Evolutionary conservation across 371 early-diverging fungal genomes (phyloP).

Genomic region (Nematocida major): DNA sequence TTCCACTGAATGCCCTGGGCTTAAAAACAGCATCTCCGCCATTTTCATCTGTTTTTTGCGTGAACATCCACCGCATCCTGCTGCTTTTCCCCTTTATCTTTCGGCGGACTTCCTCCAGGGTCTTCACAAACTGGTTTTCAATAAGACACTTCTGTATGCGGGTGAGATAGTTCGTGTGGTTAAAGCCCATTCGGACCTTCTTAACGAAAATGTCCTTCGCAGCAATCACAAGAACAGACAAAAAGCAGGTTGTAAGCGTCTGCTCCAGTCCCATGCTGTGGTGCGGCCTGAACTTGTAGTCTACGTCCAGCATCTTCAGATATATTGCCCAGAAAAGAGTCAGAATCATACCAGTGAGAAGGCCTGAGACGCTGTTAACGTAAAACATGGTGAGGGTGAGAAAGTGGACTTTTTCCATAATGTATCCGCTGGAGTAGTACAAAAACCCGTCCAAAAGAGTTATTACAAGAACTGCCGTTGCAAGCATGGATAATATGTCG

Average conservation of each 20-base stretch:
- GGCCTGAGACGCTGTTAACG: constrained; percentile 23
- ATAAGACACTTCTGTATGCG: constrained; percentile 56
- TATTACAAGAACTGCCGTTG: neutral
- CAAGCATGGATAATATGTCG: neutral
- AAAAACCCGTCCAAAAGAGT: constrained; percentile 14
- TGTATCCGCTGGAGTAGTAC: constrained; percentile 26
- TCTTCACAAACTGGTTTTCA: constrained; percentile 57
- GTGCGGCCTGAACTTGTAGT: constrained; percentile 13
- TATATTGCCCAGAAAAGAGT: neutral
- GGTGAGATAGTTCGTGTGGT: constrained; percentile 60
- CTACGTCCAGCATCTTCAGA: neutral
- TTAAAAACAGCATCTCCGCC: constrained; percentile 28
- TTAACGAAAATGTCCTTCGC: constrained; percentile 44
- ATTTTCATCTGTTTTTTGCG: neutral
- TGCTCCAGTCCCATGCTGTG: constrained; percentile 13
- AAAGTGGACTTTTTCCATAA: constrained; percentile 28
- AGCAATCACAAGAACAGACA: constrained; percentile 12
- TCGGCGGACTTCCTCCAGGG: constrained; percentile 41
- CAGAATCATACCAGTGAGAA: constrained; percentile 16
- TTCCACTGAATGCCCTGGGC: constrained; percentile 21
- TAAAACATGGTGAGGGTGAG: constrained; percentile 37
- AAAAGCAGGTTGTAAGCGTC: neutral
- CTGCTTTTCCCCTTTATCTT: constrained; percentile 21
- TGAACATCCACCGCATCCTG: constrained; percentile 31
- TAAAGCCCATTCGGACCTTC: constrained; percentile 57